Base-by-base conservation (phyloP, 441 rosid genomes). In the Erysimum pusillum region DNA sequence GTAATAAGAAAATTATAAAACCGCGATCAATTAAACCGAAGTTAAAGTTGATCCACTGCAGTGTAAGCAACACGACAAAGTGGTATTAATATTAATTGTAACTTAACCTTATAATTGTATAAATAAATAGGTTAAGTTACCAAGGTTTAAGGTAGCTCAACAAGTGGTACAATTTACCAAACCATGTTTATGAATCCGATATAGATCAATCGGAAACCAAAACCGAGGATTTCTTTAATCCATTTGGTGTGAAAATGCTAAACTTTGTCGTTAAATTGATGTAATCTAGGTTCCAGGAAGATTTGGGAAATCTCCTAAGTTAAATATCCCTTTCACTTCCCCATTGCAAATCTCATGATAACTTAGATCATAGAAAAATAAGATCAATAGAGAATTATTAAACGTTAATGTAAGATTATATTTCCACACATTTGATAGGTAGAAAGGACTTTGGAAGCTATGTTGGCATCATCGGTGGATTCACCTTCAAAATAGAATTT, bases 111-210 rank as follows among this genome's bases (percentile, higher is more conserved):
- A 28, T 28, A 28, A 28, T 28, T 28, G 31, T 28, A 3, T 28
- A 25, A 25, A 58, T 34, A 15, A 36, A 13, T 57, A 63, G 32
- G 39, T 71, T 42, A 52, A 51, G 49, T 72, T 58, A 48, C 80
- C 77, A 65, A 77, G 17, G 51, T 78, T 72, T 78, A 78, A 78
- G 81, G 70, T 71, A 72, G 1, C 53, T 32, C 25, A 64, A 72
- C 69, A 72, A 22, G 63, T 78, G 64, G 63, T 73, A 52, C 74
- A 78, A 67, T 60, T 72, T 25, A 73, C 77, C 49, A 72, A 59
- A 72, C 51, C 34, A 49, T 22, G 12, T 59, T 61, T 31, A 34
- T 20, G 65, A 67, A 67, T 61, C 20, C 74, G 59, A 72, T 66
- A 48, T 66, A 48, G 13, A 78, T 78, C 73, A 66, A 65, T 38